Percentiles rank a stretch among this genome's conserved stretches.
phyloP scores from a whole-genome alignment of 1,139 yeast genomes.

The Candida dubliniensis region DNA sequence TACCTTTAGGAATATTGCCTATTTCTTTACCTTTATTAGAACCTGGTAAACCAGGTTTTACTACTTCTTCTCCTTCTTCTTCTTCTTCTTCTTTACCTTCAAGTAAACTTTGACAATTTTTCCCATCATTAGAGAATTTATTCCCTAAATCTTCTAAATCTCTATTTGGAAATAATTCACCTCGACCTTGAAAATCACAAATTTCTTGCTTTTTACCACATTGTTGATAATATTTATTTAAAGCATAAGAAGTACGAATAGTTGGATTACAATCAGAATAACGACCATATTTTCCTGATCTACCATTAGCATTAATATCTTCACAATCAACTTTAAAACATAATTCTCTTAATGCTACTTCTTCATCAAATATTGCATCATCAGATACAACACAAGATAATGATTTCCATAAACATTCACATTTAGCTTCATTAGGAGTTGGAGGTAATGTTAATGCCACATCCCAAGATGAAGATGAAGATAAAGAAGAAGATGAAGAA shows the following conservation, averaged over 20 bases:
- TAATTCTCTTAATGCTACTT: constrained; percentile 41
- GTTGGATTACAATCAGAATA: constrained; percentile 54
- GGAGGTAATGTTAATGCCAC: constrained; percentile 50
- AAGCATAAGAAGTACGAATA: constrained; percentile 53
- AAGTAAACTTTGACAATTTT: constrained; percentile 21
- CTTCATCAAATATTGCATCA: constrained; percentile 27
- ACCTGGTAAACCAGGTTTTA: not conserved
- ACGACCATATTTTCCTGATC: constrained; percentile 54
- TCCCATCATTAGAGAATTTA: constrained; percentile 28
- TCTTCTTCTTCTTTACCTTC: constrained; percentile 1
- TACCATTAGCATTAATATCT: constrained; percentile 50
- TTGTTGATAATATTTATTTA: constrained; percentile 47
- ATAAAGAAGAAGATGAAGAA: no score
- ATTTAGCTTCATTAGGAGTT: constrained; percentile 53
- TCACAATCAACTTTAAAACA: constrained; percentile 55
- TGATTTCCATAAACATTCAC: constrained; percentile 55
- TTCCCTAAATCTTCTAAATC: constrained; percentile 19
- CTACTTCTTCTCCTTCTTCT: not conserved
- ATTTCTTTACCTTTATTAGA: not conserved
- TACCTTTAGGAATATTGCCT: not conserved
- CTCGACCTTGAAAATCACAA: constrained; percentile 43
- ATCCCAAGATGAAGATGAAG: constrained; percentile 30
- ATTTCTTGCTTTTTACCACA: constrained; percentile 25
- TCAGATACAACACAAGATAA: constrained; percentile 51
- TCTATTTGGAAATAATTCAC: constrained; percentile 28